These are phyloP conservation scores for Ustilago shanxiensis DNA, from an alignment of 1,284 basidiomycete genomes.

Conservation along the genomic window DNA sequence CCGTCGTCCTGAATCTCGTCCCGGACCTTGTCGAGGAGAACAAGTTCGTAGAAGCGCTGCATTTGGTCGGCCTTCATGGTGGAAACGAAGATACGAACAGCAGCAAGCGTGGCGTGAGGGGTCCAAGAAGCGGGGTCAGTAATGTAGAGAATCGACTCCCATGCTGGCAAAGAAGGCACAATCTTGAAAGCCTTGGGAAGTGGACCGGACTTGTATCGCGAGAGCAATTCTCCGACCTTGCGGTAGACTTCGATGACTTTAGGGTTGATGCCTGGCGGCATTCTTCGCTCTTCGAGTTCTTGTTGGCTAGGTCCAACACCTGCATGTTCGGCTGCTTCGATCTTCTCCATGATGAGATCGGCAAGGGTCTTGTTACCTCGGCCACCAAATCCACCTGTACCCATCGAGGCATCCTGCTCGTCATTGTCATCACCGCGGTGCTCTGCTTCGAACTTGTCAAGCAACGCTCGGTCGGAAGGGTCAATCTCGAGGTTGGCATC, in stretches of 20 bases:
- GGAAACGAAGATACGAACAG: conserved; percentile 94
- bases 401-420: conserved; percentile 35
- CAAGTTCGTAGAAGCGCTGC: conserved; percentile 92
- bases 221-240: conserved; percentile 88
- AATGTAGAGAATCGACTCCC: conserved; percentile 94
- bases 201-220: conserved; percentile 92
- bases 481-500: conserved; percentile 65
- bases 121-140: conserved; percentile 95
- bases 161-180: conserved; percentile 92
- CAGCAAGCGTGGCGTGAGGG: conserved; percentile 92
- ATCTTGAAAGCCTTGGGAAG: conserved; percentile 99
- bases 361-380: conserved; percentile 75
- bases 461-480: conserved; percentile 64
- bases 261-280: conserved; percentile 88
- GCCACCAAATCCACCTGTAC: conserved; percentile 20
- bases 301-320: conserved; percentile 32
- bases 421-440: conserved; percentile 38
- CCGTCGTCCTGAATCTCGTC: conserved; percentile 84
- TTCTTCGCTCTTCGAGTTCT: conserved; percentile 42
- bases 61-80: conserved; percentile 96
- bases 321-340: conserved; percentile 74
- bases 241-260: conserved; percentile 91
- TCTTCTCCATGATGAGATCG: conserved; percentile 94
- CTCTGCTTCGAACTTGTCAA: conserved; percentile 62
- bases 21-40: conserved; percentile 89